Conservation (phyloP, 352 stramenopile genomes). For the Aphanomyces euteiches region DNA sequence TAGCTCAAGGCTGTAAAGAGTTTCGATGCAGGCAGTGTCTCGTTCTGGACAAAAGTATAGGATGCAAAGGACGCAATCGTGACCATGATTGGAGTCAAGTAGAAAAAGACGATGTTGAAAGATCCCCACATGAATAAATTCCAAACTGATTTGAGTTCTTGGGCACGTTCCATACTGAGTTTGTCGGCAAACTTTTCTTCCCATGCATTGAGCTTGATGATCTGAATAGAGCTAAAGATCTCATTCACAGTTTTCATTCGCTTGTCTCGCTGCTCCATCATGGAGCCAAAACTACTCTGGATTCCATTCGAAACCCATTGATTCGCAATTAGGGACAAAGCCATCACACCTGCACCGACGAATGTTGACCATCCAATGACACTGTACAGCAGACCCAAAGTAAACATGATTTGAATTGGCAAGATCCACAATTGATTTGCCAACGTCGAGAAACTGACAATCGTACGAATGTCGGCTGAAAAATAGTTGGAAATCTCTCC, state of each 20-base stretch:
- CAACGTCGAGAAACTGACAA: conserved; percentile 41
- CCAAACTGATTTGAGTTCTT: conserved; percentile 53
- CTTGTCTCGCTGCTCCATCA: conserved; percentile 39
- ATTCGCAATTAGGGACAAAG: conserved; percentile 46
- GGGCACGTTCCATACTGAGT: conserved; percentile 36
- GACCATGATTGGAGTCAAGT: conserved; percentile 24
- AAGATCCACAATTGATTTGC: conserved; percentile 27
- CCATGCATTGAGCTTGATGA: conserved; percentile 92
- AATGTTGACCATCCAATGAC: conserved; percentile 34
- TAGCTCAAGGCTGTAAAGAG: conserved; percentile 33
- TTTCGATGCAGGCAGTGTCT: conserved; percentile 22
- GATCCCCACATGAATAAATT: conserved; percentile 46
- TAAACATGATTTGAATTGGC: conserved; percentile 9
- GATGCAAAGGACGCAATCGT: conserved; percentile 29
- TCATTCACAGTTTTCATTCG: conserved; percentile 50
- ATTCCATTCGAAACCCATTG: conserved; percentile 30
- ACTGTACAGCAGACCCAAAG: conserved; percentile 1
- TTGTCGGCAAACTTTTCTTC: conserved; percentile 87
- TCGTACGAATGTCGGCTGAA: conserved; percentile 51
- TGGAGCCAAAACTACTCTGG: conserved; percentile 15
- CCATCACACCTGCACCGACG: conserved; percentile 38
- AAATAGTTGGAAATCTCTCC: conserved; percentile 66
- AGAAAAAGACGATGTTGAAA: conserved; percentile 36
- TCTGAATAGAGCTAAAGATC: conserved; percentile 61
- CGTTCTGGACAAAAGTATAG: conserved; percentile 10